Evolutionary conservation across 192 early-diverging fungal species (phyloP).

Genomic region (Coemansia sp.): DNA sequence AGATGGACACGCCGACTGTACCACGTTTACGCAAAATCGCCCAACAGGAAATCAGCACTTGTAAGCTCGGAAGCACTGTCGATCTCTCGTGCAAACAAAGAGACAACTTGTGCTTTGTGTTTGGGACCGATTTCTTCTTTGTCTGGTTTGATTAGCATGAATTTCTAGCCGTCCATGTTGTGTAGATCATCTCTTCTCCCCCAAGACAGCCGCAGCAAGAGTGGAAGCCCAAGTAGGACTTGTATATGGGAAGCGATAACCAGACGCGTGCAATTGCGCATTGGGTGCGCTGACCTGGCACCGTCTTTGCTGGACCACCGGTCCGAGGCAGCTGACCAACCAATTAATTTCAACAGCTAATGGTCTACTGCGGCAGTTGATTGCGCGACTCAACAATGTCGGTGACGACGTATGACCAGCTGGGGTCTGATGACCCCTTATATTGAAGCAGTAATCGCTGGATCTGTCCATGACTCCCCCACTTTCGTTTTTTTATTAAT

Average conservation of each 20-base stretch:
- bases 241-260: background rate
- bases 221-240: background rate
- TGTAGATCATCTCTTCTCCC: background rate
- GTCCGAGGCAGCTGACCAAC: constrained; percentile 8
- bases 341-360: background rate
- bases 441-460: background rate
- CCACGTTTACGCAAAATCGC: background rate
- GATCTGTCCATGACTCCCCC: background rate
- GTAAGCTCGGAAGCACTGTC: background rate
- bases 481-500: background rate
- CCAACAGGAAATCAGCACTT: constrained; percentile 2
- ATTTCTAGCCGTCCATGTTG: background rate
- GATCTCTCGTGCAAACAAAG: background rate
- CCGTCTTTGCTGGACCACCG: background rate
- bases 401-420: constrained; percentile 1
- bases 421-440: background rate
- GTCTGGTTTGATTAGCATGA: background rate
- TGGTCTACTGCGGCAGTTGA: constrained; percentile 1
- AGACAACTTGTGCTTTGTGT: background rate
- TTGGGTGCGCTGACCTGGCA: background rate
- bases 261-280: background rate
- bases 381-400: background rate
- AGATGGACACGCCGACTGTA: background rate
- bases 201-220: background rate
- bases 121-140: background rate